Evolutionary conservation across 1,284 basidiomycete species (phyloP).

Genomic region (Rhodotorula sp.): DNA sequence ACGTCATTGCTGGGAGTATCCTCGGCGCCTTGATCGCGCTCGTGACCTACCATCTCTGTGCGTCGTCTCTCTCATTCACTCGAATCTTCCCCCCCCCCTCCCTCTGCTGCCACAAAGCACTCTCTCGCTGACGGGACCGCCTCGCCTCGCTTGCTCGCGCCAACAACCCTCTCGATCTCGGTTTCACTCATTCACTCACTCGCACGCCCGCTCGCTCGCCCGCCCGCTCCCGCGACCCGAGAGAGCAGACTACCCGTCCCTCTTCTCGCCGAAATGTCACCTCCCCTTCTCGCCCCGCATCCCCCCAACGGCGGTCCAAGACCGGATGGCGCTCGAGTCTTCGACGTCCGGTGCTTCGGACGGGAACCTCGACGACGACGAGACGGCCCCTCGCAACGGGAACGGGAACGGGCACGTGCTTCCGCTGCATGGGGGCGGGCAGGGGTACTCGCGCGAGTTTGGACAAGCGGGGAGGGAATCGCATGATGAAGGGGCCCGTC

Average conservation of each 20-base stretch:
- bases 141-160: no score
- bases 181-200: no score
- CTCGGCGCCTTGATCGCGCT: slow-evolving; percentile 47
- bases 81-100: no score
- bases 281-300: slow-evolving; percentile 69
- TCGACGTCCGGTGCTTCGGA: neutral
- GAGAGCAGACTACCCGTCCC: slow-evolving; percentile 62
- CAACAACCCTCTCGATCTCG: neutral
- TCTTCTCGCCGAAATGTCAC: slow-evolving; percentile 63
- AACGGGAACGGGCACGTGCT: no score
- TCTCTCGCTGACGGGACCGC: neutral
- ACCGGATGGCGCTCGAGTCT: slow-evolving; percentile 3
- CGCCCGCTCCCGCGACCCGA: no score
- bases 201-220: neutral
- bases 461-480: no score
- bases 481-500: no score
- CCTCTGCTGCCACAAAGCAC: no score
- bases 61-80: neutral
- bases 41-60: slow-evolving; percentile 44
- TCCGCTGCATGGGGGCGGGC: no score
- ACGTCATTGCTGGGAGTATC: slow-evolving; percentile 49
- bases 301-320: slow-evolving; percentile 3
- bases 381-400: neutral
- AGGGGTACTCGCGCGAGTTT: no score
- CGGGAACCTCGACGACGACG: neutral